Conservation (phyloP, 345 rosid species). For the Microcos paniculata region DNA sequence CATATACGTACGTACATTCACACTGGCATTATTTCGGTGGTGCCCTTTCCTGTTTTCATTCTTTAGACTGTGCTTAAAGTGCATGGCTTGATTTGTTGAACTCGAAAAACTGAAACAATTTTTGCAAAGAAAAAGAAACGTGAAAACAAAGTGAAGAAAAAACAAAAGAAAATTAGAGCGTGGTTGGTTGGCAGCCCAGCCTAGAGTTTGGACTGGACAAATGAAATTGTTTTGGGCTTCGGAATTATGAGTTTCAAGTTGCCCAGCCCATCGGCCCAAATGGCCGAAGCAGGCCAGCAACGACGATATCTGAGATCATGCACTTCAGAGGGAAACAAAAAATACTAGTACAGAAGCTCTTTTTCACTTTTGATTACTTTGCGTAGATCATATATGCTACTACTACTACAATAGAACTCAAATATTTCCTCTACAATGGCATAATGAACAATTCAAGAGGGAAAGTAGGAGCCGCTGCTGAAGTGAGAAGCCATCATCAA, state of each 20-base stretch:
- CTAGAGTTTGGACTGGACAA: not conserved
- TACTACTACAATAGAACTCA: not conserved
- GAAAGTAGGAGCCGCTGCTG: slow-evolving; percentile 1
- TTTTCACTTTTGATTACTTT: no score
- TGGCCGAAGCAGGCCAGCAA: no score
- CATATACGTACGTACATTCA: no score
- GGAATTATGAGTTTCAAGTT: no score
- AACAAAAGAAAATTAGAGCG: not conserved
- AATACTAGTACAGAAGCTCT: no score
- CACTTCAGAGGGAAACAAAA: no score
- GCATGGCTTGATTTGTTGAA: not conserved
- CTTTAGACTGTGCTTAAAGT: not conserved
- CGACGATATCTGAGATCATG: no score
- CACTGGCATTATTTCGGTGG: no score
- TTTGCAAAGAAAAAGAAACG: not conserved
- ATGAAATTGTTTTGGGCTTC: no score
- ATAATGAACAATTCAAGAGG: slow-evolving; percentile 11
- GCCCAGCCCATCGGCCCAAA: no score
- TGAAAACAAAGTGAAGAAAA: not conserved
- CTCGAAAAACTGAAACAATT: not conserved
- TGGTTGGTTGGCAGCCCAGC: not conserved
- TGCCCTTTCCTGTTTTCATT: no score
- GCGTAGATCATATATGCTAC: not conserved
- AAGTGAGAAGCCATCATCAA: not conserved
- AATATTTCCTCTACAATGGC: slow-evolving; percentile 17